Evolutionary conservation across 1,284 basidiomycete species (phyloP), one percentile per base, ranked within the genome.

Genomic region (Coniferiporia weirii): DNA sequence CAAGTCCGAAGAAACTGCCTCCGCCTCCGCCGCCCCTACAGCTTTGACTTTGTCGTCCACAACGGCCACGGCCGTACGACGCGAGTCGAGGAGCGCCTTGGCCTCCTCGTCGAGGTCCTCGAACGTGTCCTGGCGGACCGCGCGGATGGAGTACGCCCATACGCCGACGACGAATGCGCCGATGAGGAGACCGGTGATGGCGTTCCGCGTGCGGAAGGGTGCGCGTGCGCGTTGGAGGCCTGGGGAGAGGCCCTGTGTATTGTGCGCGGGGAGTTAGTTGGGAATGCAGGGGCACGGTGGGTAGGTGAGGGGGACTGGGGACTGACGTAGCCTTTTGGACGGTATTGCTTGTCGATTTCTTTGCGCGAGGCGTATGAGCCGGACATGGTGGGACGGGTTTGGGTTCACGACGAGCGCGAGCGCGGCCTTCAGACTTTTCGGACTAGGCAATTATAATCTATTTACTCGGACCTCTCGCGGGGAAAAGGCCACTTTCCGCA

Each of bases 71-170:
- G 27, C n/a, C n/a, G n/a, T n/a, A n/a, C n/a, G n/a, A n/a, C 75
- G 72, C 1, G 75, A 68, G 22, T 69, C 67, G 40, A 75, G 75
- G 64, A 87, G 75, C 46, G 79, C 81, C 61, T 74, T 75, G 46
- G 84, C 89, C 69, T 89, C 87, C 63, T 89, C 86, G 66, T 92
- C 90, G 43, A 91, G 79, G 67, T 92, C 89, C 61, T 87, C 89
- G 70, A 96, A 96, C 60, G 89, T 87, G 68, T 97, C 95, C 70
- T 97, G 94, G 70, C 90, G 93, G 60, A 97, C 94, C 10, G 94
- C 93, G 46, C 84, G 83, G 70, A 98, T 95, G 13, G 94, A 95
- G 74, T 98, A 98, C 8, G 84, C 81, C 83, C 94, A 98, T 15
- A 97, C 86, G 49, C 87, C 85, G n/a, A 84, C 81, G 34, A 84